Evolutionary conservation across 768 basidiomycete genomes (phyloP).

Genomic region (Punctularia strigosozonata): DNA sequence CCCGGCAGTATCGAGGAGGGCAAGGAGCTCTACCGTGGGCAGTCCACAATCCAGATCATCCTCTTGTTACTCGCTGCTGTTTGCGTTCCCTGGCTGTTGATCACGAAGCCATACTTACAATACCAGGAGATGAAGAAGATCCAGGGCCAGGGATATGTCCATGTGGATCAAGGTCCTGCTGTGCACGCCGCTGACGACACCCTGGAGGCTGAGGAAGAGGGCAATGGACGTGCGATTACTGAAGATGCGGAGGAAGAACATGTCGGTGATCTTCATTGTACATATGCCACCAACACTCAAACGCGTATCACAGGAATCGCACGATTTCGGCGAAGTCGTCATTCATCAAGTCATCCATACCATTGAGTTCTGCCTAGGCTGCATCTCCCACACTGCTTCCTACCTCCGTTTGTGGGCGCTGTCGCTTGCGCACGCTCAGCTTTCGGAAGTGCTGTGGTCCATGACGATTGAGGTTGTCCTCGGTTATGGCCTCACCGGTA

Average conservation of each 20-base stretch:
- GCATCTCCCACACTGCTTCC: slow-evolving; percentile 94
- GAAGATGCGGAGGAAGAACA: slow-evolving; percentile 67
- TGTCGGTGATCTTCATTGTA: slow-evolving; percentile 33
- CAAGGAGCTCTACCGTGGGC: slow-evolving; percentile 75
- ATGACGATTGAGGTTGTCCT: slow-evolving; percentile 70
- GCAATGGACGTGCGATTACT: slow-evolving; percentile 60
- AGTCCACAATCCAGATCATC: slow-evolving; percentile 72
- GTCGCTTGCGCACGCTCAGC: slow-evolving; percentile 93
- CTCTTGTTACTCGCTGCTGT: slow-evolving; percentile 68
- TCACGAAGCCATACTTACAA: slow-evolving; percentile 82
- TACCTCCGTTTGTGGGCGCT: slow-evolving; percentile 95
- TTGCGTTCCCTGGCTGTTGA: slow-evolving; percentile 93
- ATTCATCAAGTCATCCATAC: slow-evolving; percentile 98
- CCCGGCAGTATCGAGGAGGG: slow-evolving; percentile 68
- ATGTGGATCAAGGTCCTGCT: slow-evolving; percentile 47
- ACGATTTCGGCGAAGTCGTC: slow-evolving; percentile 89
- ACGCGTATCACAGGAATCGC: slow-evolving; percentile 44
- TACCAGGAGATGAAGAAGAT: slow-evolving; percentile 86
- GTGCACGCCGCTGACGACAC: slow-evolving; percentile 44
- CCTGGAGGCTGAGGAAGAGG: slow-evolving; percentile 73
- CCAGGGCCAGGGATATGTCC: slow-evolving; percentile 76
- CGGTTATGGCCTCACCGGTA: slow-evolving; percentile 52
- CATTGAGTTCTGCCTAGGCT: slow-evolving; percentile 98
- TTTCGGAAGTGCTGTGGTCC: slow-evolving; percentile 86
- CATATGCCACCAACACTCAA: slow-evolving; percentile 5